These are phyloP conservation scores for Paramecium bursaria DNA, from an alignment of 73 alveolate species.

Conservation along the genomic window DNA sequence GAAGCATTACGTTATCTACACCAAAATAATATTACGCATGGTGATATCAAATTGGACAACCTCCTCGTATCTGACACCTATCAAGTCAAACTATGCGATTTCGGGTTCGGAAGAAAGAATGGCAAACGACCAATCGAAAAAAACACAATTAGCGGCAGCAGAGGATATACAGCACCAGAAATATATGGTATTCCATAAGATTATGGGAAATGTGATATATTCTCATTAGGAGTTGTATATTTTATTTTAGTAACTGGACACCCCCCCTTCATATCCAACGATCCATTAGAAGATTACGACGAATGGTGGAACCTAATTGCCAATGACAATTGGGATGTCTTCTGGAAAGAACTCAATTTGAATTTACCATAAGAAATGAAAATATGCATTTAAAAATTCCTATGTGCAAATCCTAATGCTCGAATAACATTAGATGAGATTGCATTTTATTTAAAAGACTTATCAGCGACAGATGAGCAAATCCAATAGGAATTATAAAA, in stretches of 20 bases:
- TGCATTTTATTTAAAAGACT: neutral
- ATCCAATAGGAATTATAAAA: neutral
- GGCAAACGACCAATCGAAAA: constrained; percentile 33
- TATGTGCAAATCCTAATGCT: neutral
- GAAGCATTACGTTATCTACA: constrained; percentile 28
- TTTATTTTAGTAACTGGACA: constrained; percentile 30
- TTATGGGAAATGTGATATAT: constrained; percentile 23
- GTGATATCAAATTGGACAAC: constrained; percentile 40
- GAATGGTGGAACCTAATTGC: constrained; percentile 33
- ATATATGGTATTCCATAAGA: constrained; percentile 15
- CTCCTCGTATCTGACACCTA: constrained; percentile 3
- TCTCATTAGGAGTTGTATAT: constrained; percentile 31
- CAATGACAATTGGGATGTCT: constrained; percentile 14
- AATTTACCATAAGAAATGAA: neutral
- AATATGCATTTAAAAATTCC: constrained; percentile 10
- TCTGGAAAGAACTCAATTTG: constrained; percentile 44
- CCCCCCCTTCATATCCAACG: constrained; percentile 45
- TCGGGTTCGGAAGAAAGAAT: constrained; percentile 50
- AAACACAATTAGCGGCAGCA: constrained; percentile 25
- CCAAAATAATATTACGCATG: constrained; percentile 21
- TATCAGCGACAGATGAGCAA: neutral
- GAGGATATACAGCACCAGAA: constrained; percentile 60
- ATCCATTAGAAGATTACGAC: constrained; percentile 21
- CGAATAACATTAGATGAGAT: neutral
- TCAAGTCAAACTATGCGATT: constrained; percentile 5